phyloP scores from a whole-genome alignment of 352 stramenopile species.

The Globisporangium lucens region DNA sequence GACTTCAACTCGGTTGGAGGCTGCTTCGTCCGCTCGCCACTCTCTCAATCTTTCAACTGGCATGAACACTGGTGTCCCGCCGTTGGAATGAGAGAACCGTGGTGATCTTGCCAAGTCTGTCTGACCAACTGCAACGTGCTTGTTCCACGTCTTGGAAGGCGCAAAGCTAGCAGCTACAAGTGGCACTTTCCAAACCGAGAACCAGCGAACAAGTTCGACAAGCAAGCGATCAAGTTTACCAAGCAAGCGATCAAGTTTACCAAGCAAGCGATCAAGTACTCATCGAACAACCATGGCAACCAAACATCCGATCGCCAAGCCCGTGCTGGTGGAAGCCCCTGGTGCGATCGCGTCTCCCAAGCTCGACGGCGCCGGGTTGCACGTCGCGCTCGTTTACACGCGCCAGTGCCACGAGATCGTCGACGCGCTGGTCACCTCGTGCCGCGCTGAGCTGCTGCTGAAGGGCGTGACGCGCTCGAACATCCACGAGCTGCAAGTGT shows the following conservation, averaged over 20 bases:
- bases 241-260: not conserved
- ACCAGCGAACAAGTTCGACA: not conserved
- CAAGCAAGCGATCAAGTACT: not conserved
- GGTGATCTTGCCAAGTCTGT: not conserved
- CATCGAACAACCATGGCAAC: not conserved
- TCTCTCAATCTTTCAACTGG: not conserved
- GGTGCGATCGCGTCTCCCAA: constrained; percentile 4
- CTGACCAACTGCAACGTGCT: not conserved
- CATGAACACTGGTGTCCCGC: not conserved
- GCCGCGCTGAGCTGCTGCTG: constrained; percentile 30
- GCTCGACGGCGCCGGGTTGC: constrained; percentile 25
- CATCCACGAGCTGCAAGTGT: constrained; percentile 30
- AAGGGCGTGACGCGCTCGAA: constrained; percentile 26
- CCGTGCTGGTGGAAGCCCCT: not conserved
- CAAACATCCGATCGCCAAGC: not conserved
- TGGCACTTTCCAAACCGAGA: not conserved
- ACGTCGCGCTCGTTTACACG: constrained; percentile 31
- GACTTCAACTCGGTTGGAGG: not conserved
- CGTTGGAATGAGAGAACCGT: not conserved
- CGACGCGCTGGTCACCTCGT: constrained; percentile 25
- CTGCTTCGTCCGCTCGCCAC: not conserved
- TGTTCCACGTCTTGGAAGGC: not conserved
- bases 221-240: not conserved
- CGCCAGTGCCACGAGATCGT: constrained; percentile 24
- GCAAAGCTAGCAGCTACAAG: no score